Evolutionary conservation across 306 rosid genomes (phyloP).

Genomic region (Quillaja saponaria): DNA sequence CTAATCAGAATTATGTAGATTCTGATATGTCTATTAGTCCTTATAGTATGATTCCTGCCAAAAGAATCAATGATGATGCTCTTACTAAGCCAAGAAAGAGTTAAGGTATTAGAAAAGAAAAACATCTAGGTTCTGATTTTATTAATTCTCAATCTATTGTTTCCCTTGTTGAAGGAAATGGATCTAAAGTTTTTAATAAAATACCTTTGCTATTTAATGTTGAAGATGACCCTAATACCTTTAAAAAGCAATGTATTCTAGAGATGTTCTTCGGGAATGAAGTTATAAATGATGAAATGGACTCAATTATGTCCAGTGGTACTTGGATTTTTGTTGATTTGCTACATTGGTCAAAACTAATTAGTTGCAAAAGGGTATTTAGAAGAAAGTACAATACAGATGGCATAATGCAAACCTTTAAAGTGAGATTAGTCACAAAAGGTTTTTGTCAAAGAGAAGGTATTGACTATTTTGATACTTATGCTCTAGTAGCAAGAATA

Average conservation of each 20-base stretch:
- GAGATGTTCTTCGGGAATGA: not conserved
- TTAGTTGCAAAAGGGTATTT: not conserved
- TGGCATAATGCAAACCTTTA: not conserved
- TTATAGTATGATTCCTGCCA: too few species aligned
- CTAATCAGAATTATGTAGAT: too few species aligned
- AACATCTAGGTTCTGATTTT: not conserved
- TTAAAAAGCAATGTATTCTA: not conserved
- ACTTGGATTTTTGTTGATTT: not conserved
- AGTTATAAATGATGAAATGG: not conserved
- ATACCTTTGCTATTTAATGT: not conserved
- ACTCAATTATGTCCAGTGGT: not conserved
- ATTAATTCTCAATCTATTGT: not conserved
- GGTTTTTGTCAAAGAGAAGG: not conserved
- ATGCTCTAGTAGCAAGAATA: not conserved
- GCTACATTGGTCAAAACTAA: not conserved
- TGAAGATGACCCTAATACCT: not conserved
- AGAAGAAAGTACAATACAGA: not conserved
- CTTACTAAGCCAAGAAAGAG: not conserved
- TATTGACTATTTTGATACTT: not conserved
- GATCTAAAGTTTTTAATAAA: not conserved
- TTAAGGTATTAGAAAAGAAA: not conserved
- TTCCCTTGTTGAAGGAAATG: not conserved
- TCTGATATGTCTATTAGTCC: too few species aligned
- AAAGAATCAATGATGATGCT: not conserved
- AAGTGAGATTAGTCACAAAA: not conserved